phyloP scores from a whole-genome alignment of 331 rosid species.

The Quercus tomentella region DNA sequence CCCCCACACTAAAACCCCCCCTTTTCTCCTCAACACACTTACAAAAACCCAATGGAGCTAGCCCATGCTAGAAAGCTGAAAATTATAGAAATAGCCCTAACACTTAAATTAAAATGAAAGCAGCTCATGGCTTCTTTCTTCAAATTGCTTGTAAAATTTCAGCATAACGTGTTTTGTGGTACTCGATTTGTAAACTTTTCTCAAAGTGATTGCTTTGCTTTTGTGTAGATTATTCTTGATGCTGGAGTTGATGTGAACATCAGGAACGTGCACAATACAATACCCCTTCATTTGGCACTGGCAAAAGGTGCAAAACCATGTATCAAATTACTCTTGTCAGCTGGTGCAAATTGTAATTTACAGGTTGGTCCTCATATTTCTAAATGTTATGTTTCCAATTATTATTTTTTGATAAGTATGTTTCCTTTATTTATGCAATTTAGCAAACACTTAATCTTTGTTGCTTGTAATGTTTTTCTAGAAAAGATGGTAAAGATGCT shows the following conservation, averaged over 20 bases:
- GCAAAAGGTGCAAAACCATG: conserved; percentile 97
- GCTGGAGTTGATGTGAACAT: conserved; percentile 93
- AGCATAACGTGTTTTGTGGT: neutral
- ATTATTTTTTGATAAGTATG: too few species aligned
- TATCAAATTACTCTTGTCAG: conserved; percentile 76
- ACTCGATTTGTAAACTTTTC: neutral
- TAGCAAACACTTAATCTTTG: neutral
- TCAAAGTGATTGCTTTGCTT: conserved; percentile 6
- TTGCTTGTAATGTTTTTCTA: neutral
- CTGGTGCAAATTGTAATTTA: conserved; percentile 87
- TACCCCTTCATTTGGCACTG: conserved; percentile 93
- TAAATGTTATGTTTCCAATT: neutral
- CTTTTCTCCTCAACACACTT: too few species aligned
- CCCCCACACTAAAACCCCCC: too few species aligned
- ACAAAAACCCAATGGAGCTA: too few species aligned
- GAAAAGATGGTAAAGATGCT: neutral
- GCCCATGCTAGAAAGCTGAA: too few species aligned
- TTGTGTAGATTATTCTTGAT: conserved; percentile 75
- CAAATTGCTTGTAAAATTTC: neutral
- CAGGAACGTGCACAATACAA: conserved; percentile 80
- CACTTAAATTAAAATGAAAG: too few species aligned
- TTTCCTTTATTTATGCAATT: neutral
- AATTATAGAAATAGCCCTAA: too few species aligned
- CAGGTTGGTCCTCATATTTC: conserved; percentile 53
- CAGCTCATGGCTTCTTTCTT: too few species aligned